These are phyloP conservation scores for Yarrowia divulgata DNA, from an alignment of 805 yeast genomes.

Conservation along the genomic window DNA sequence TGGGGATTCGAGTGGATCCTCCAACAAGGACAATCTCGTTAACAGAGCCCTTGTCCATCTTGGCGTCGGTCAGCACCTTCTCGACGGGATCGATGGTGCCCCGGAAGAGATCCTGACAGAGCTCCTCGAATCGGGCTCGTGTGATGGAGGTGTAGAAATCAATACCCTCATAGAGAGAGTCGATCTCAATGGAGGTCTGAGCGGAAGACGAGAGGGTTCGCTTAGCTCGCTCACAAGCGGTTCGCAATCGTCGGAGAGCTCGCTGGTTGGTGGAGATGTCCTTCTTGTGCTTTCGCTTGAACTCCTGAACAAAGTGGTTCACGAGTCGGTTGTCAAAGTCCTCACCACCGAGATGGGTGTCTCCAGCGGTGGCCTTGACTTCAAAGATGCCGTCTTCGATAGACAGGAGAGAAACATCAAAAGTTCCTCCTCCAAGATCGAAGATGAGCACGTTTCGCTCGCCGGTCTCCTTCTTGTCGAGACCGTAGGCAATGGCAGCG, in stretches of 20 bases:
- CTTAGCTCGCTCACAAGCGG: slow-evolving; percentile 22
- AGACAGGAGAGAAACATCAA: slow-evolving; percentile 10
- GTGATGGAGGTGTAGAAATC: slow-evolving; percentile 18
- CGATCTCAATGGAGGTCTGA: slow-evolving; percentile 11
- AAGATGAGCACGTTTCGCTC: slow-evolving; percentile 19
- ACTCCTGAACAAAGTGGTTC: slow-evolving; percentile 26
- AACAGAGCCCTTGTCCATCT: slow-evolving; percentile 20
- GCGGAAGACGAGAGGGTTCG: slow-evolving; percentile 15
- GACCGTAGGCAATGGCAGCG: slow-evolving; percentile 14
- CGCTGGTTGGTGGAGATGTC: slow-evolving; percentile 22
- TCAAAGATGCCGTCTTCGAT: slow-evolving; percentile 6
- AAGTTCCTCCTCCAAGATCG: slow-evolving; percentile 21
- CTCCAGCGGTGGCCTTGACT: slow-evolving; percentile 19
- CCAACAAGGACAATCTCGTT: slow-evolving; percentile 16
- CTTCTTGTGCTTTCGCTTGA: slow-evolving; percentile 24
- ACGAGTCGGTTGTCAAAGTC: slow-evolving; percentile 25
- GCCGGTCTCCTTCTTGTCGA: slow-evolving; percentile 13
- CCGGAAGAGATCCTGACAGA: slow-evolving; percentile 21
- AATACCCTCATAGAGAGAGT: slow-evolving; percentile 16
- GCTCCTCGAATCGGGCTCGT: slow-evolving; percentile 24
- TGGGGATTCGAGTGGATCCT: slow-evolving; percentile 16
- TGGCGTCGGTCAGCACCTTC: slow-evolving; percentile 14
- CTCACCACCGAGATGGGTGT: slow-evolving; percentile 17
- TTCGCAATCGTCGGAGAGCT: slow-evolving; percentile 22
- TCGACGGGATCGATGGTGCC: slow-evolving; percentile 6